Evolutionary conservation across 257 asterid species (phyloP).

Genomic region (Ehretia macrophylla): DNA sequence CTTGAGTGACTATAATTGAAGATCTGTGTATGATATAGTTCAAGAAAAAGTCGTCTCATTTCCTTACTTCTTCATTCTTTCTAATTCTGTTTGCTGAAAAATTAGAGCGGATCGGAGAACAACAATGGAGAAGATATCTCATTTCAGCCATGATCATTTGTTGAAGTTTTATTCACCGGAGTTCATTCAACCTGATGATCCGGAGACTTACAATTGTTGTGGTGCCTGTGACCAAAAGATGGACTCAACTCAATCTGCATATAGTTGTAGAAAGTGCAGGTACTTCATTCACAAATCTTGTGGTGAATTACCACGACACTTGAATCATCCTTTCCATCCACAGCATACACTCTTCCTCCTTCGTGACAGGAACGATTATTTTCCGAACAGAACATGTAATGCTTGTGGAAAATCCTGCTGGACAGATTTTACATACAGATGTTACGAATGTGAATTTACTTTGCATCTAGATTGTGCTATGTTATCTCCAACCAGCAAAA

Average conservation of each 20-base stretch:
- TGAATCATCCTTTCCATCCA: constrained; percentile 2
- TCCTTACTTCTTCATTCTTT: too few species aligned
- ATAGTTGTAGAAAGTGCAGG: background rate
- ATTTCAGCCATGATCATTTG: background rate
- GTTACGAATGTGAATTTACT: background rate
- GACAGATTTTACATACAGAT: background rate
- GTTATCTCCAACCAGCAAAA: background rate
- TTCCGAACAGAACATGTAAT: too few species aligned
- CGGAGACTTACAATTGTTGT: background rate
- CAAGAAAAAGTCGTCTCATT: too few species aligned
- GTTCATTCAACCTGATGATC: background rate
- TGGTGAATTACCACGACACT: constrained; percentile 2
- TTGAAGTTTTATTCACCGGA: background rate
- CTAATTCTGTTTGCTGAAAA: too few species aligned
- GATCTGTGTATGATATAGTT: too few species aligned
- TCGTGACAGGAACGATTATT: too few species aligned
- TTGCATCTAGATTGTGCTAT: constrained; percentile 1
- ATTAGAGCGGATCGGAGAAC: too few species aligned
- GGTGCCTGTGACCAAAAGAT: background rate
- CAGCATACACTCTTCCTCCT: background rate
- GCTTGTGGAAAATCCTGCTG: too few species aligned
- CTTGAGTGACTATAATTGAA: too few species aligned
- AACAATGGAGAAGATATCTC: background rate
- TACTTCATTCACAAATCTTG: background rate
- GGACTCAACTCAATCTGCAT: too few species aligned